phyloP scores from a whole-genome alignment of 2,329 filamentous ascomycete species.

The Coniochaeta sp. region DNA sequence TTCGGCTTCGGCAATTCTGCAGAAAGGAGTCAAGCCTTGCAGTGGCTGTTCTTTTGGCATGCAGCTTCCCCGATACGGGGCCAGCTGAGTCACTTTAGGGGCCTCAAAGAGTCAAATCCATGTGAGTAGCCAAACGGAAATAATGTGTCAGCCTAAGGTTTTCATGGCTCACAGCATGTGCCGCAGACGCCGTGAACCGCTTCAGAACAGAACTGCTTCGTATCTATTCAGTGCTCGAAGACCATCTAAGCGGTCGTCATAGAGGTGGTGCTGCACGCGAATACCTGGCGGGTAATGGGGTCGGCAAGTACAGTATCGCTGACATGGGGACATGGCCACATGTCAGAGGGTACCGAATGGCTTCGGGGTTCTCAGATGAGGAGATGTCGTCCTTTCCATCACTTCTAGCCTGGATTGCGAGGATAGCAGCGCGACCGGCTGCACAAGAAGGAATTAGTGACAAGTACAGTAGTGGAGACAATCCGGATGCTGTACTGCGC shows the following conservation, averaged over 20 bases:
- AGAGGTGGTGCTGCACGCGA: not conserved
- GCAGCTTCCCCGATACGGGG: not conserved
- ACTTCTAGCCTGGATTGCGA: not conserved
- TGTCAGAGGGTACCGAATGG: not conserved
- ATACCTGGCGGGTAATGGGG: not conserved
- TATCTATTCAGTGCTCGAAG: not conserved
- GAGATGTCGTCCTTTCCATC: not conserved
- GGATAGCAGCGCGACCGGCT: not conserved
- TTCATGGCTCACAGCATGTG: not conserved
- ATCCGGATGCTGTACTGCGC: not conserved
- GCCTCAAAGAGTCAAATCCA: not conserved
- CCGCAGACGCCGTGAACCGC: not conserved
- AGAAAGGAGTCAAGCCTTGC: not conserved
- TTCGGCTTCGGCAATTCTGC: not conserved
- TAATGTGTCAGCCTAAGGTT: not conserved
- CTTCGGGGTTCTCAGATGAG: not conserved
- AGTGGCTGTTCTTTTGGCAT: slow-evolving; percentile 1
- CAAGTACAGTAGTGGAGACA: not conserved
- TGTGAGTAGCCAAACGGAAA: not conserved
- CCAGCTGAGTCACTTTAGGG: not conserved
- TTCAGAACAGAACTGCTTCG: not conserved
- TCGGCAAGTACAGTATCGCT: not conserved
- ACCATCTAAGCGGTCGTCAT: not conserved
- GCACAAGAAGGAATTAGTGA: not conserved
- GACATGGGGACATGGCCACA: not conserved